Evolutionary conservation across 805 yeast species (phyloP).

Genomic region (Barnettozyma vustinii): DNA sequence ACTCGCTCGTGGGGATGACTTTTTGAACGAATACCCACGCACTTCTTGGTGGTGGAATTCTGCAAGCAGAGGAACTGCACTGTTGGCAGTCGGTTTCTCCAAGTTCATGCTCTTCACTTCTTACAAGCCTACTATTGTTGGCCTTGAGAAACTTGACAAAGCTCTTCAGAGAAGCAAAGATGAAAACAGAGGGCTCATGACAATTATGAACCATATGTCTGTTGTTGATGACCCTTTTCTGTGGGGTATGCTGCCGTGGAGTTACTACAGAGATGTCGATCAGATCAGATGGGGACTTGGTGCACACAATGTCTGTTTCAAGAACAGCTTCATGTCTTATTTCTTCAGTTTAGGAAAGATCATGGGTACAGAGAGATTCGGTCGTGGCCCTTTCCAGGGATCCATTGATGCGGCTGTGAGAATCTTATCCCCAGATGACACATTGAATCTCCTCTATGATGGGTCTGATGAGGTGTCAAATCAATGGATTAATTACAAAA

Average conservation of each 20-base stretch:
- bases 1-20: slow-evolving; percentile 66
- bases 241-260: slow-evolving; percentile 82
- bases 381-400: slow-evolving; percentile 89
- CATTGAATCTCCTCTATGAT: slow-evolving; percentile 37
- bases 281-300: slow-evolving; percentile 91
- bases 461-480: slow-evolving; percentile 13
- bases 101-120: slow-evolving; percentile 54
- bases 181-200: slow-evolving; percentile 72
- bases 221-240: slow-evolving; percentile 86
- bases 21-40: slow-evolving; percentile 60
- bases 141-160: slow-evolving; percentile 56
- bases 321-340: slow-evolving; percentile 39
- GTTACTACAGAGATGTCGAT: slow-evolving; percentile 54
- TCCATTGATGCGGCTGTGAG: slow-evolving; percentile 83
- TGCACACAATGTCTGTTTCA: slow-evolving; percentile 86
- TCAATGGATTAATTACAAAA: slow-evolving; percentile 15
- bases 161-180: slow-evolving; percentile 57
- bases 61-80: slow-evolving; percentile 64
- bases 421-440: slow-evolving; percentile 73
- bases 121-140: slow-evolving; percentile 59
- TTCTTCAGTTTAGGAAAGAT: slow-evolving; percentile 88
- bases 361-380: slow-evolving; percentile 82
- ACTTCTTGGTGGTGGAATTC: slow-evolving; percentile 54
- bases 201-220: slow-evolving; percentile 92
- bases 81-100: slow-evolving; percentile 57